Evolutionary conservation across 2,329 filamentous ascomycete species (phyloP).

Genomic region (Penicillium sp.): DNA sequence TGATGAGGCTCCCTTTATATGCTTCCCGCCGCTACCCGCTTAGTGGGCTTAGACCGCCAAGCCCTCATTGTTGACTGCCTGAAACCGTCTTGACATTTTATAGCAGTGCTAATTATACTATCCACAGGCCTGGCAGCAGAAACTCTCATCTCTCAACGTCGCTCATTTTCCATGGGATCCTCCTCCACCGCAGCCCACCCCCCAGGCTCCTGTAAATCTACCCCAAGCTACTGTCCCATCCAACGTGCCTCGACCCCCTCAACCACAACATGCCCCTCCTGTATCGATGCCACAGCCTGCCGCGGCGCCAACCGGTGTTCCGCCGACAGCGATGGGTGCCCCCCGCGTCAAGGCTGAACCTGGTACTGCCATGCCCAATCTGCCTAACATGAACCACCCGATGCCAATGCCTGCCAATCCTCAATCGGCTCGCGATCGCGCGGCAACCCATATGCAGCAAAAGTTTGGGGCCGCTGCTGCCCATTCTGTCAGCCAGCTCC

Average conservation of each 20-base stretch:
- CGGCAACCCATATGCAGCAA: conserved; percentile 47
- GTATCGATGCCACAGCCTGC: conserved; percentile 33
- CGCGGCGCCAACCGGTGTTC: conserved; percentile 25
- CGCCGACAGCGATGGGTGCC: conserved; percentile 26
- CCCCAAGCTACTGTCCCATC: conserved; percentile 40
- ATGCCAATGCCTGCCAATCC: conserved; percentile 36
- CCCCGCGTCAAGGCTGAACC: conserved; percentile 52
- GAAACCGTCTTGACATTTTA: background rate
- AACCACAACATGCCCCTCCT: conserved; percentile 32
- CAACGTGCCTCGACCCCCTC: conserved; percentile 38
- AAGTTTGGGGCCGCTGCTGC: conserved; percentile 41
- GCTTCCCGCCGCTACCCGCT: conserved; percentile 30
- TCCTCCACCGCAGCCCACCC: conserved; percentile 57
- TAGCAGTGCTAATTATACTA: conserved; percentile 4
- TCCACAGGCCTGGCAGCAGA: conserved; percentile 82
- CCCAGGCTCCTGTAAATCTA: conserved; percentile 34
- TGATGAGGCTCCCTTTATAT: conserved; percentile 41
- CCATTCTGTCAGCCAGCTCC: conserved; percentile 41
- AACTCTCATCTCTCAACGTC: conserved; percentile 75
- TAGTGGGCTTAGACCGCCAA: conserved; percentile 22
- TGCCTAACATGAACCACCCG: conserved; percentile 34
- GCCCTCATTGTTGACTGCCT: conserved; percentile 7
- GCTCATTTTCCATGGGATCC: conserved; percentile 96
- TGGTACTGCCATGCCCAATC: conserved; percentile 30
- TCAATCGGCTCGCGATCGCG: conserved; percentile 51